Percentiles rank a stretch among this genome's conserved stretches.
phyloP scores from a whole-genome alignment of 2,329 filamentous ascomycete genomes.

The Pseudogymnoascus sp. region DNA sequence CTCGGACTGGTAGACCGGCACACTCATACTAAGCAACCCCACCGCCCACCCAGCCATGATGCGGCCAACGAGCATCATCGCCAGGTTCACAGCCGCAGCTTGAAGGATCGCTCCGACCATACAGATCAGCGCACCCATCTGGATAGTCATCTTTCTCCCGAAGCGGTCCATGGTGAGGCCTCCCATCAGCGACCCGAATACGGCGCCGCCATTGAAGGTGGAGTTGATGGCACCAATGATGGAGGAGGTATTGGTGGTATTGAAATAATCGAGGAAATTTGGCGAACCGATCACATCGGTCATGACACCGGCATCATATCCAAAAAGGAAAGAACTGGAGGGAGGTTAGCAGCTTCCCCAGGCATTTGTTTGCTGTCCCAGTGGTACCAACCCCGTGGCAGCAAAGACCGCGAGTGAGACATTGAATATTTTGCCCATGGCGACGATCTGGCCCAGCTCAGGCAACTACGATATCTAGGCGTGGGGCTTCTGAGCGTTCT shows the following conservation, averaged over 20 bases:
- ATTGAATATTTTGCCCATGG: constrained; percentile 36
- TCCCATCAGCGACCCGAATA: constrained; percentile 28
- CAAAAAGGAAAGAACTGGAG: constrained; percentile 32
- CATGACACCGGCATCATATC: constrained; percentile 29
- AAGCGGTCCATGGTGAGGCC: constrained; percentile 48
- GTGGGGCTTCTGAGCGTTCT: not conserved
- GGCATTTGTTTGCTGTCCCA: not conserved
- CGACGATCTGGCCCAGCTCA: constrained; percentile 1
- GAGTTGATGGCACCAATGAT: constrained; percentile 51
- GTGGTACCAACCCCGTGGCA: constrained; percentile 27
- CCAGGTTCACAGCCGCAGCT: constrained; percentile 43
- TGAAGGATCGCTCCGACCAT: constrained; percentile 51
- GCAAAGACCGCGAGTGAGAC: constrained; percentile 35
- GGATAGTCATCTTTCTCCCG: constrained; percentile 50
- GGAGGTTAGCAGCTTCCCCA: not conserved
- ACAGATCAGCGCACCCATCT: constrained; percentile 47
- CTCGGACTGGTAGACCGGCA: constrained; percentile 56
- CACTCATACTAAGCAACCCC: constrained; percentile 52
- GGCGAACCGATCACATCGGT: constrained; percentile 24
- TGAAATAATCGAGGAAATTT: constrained; percentile 25
- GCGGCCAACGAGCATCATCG: constrained; percentile 49
- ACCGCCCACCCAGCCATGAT: constrained; percentile 43
- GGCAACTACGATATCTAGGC: not conserved
- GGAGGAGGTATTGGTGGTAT: constrained; percentile 25
- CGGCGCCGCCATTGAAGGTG: constrained; percentile 54